Base-by-base conservation (phyloP, 768 basidiomycete species). In the Scleroderma bovista region DNA sequence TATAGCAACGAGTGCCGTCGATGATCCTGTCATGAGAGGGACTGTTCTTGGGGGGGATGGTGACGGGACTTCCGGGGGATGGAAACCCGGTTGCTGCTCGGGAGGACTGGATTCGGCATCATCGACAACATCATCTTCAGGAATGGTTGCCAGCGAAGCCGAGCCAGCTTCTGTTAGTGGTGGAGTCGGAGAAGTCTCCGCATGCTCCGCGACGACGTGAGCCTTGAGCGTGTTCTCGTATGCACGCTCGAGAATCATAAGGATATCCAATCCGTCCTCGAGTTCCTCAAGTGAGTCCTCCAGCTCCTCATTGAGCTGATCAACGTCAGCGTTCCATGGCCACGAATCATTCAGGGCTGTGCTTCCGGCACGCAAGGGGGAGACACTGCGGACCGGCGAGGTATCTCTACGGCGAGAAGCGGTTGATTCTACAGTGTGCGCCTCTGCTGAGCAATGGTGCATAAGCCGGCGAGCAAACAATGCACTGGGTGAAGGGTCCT, bases 401-500 rank as follows among this genome's bases (percentile, higher is more conserved):
- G 38, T 51, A 37, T 61, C 62, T 9, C 67, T 58, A 13, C 48
- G 53, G 19, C 32, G 56, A 4, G 55, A 44, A 19, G 43, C 11
- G 20, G 43, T 37, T 8, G 45, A 20, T 23, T 61, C 54, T 0
- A 47, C 54, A 5, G 63, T 56, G 2, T 55, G 47, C 1, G 67
- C 70, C 59, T 88, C 85, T 15, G 78, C 76, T 1, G 86, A 81
- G 56, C 84, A 89, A 52, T 79, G 87, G 62, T 94, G 91, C 86
- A 95, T 95, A 26, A 95, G 73, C 31, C 89, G 75, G 17, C 83
- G 74, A 2, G 88, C 88, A 53, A 87, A 87, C 6, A 86, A 72
- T 0, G 85, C 76, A 44, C 72, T 72, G 1, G 77, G 64, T 13
- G 75, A 71, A 24, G 69, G 68, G 19, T 69, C 69, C 22, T 64